These are phyloP conservation scores for Tulasnella sp. DNA, from an alignment of 768 basidiomycete genomes.

Conservation along the genomic window DNA sequence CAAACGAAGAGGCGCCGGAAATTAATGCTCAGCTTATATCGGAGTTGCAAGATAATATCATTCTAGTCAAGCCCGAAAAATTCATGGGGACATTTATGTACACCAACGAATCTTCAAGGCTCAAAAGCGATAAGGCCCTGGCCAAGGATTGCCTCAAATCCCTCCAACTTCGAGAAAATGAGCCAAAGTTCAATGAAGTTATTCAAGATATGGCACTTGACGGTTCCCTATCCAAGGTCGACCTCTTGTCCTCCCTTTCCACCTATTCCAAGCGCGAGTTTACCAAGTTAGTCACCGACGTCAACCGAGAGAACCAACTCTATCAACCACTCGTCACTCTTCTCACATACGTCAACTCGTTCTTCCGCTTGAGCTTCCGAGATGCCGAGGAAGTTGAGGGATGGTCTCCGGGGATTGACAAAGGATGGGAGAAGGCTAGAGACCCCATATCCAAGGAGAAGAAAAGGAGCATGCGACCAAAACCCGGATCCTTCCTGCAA, in stretches of 20 bases:
- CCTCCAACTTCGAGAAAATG: too few species aligned
- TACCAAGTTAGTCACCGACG: background rate
- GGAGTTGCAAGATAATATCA: too few species aligned
- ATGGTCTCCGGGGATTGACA: background rate
- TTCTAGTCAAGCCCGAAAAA: too few species aligned
- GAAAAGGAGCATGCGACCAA: background rate
- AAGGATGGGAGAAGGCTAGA: background rate
- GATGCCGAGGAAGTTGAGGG: background rate
- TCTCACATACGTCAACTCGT: background rate
- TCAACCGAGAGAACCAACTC: background rate
- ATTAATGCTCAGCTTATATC: too few species aligned
- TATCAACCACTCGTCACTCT: background rate
- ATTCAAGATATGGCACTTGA: too few species aligned
- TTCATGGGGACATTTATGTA: too few species aligned
- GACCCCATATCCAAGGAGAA: background rate
- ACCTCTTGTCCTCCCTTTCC: background rate
- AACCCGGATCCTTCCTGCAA: background rate
- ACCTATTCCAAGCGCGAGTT: background rate
- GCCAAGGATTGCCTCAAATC: too few species aligned
- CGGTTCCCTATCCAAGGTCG: too few species aligned
- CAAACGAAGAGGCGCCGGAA: too few species aligned
- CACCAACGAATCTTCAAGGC: too few species aligned
- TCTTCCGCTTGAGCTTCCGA: background rate
- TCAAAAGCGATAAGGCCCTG: too few species aligned
- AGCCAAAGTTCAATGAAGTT: too few species aligned